Evolutionary conservation across 192 early-diverging fungal species (phyloP), one percentile per base, ranked within the genome.

Genomic region (Rhizophagus prolifer): DNA sequence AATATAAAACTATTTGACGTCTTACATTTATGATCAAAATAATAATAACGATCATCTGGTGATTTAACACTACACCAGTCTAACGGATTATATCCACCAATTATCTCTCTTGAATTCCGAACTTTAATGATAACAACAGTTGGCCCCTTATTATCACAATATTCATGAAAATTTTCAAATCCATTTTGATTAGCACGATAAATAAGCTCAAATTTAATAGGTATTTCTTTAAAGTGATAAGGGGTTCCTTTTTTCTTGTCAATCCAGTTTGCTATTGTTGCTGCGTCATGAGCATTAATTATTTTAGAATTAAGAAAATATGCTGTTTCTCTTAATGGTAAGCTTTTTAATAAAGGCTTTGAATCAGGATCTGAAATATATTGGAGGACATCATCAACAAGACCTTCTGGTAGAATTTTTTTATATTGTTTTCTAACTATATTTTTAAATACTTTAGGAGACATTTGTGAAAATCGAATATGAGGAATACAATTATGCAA

Each of bases 31-130:
- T 63, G 25, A 31, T 63, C 3, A 10, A 1, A 0, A 26, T 63
- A 63, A 25, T 5, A 34, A 34, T 34, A 3, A 41, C 31, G 31
- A 34, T 34, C 4, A 4, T 34, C 12, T 23, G 9, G 7, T 23
- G 25, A 23, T 62, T 13, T 63, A 1, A 63, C 3, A 23, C 61
- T 28, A 14, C 61, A 9, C 61, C 61, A 63, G 13, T 26, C 61
- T 63, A 63, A 63, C 9, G 61, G 61, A 63, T 63, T 63, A 26
- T 63, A 63, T 14, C 61, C 61, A 30, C 61, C 61, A 12, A 63
- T 63, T 63, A 63, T 28, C 10, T 63, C 61, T 4, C 25, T 12
- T 14, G 61, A 28, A 13, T 63, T 63, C 3, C 14, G 28, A 25
- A 63, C 28, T 28, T 63, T 63, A 63, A 63, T 25, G 23, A 63